Evolutionary conservation across 768 basidiomycete species (phyloP).

Genomic region (Boletus reticulatus): DNA sequence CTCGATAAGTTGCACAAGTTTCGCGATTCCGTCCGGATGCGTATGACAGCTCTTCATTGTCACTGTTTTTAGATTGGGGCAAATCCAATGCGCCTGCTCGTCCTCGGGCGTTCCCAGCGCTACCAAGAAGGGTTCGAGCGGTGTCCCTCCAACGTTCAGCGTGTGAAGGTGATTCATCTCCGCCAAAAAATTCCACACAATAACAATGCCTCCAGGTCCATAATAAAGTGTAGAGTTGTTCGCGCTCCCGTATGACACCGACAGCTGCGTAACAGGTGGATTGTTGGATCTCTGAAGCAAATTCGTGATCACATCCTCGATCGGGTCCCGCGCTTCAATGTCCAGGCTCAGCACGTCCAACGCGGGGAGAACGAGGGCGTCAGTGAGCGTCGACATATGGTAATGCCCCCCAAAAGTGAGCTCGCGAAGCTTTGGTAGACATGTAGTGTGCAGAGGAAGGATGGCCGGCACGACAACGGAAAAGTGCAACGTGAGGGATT

Average conservation of each 20-base stretch:
- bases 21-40: slow-evolving; percentile 61
- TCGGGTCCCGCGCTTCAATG: slow-evolving; percentile 70
- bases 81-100: slow-evolving; percentile 57
- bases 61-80: slow-evolving; percentile 59
- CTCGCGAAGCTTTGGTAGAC: slow-evolving; percentile 51
- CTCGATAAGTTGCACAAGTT: slow-evolving; percentile 71
- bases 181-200: slow-evolving; percentile 64
- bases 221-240: slow-evolving; percentile 51
- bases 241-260: slow-evolving; percentile 55
- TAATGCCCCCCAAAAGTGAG: slow-evolving; percentile 67
- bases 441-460: slow-evolving; percentile 55
- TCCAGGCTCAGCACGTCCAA: slow-evolving; percentile 63
- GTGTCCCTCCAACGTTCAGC: slow-evolving; percentile 62
- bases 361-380: slow-evolving; percentile 56
- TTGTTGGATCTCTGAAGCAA: slow-evolving; percentile 59
- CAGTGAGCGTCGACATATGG: slow-evolving; percentile 58
- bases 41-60: slow-evolving; percentile 64
- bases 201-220: slow-evolving; percentile 53
- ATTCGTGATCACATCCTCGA: slow-evolving; percentile 66
- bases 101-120: slow-evolving; percentile 61
- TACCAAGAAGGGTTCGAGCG: slow-evolving; percentile 60
- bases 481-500: slow-evolving; percentile 60
- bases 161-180: slow-evolving; percentile 58
- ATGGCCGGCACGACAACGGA: slow-evolving; percentile 58
- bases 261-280: slow-evolving; percentile 57